phyloP scores from a whole-genome alignment of 2,329 filamentous ascomycete species.

The Aspergillus glaucus region DNA sequence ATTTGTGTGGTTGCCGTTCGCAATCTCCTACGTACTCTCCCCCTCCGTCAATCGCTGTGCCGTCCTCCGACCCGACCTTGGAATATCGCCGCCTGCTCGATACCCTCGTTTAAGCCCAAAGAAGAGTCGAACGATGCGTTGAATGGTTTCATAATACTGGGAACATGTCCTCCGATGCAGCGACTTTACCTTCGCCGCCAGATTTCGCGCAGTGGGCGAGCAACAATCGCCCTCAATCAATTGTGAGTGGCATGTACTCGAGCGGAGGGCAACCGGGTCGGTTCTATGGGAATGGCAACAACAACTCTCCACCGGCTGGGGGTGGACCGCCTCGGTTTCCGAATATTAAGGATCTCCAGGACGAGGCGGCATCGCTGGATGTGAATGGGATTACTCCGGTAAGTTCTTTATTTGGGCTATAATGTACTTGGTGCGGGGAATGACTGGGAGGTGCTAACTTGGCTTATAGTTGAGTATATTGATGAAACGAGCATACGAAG shows the following conservation, averaged over 20 bases:
- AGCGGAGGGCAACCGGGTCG: constrained; percentile 18
- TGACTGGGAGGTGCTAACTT: constrained; percentile 9
- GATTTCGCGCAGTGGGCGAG: constrained; percentile 29
- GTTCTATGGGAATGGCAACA: constrained; percentile 19
- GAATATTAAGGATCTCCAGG: constrained; percentile 37
- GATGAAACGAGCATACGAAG: constrained; percentile 29
- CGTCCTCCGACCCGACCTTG: not conserved
- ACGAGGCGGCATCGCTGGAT: constrained; percentile 29
- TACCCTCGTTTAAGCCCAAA: not conserved
- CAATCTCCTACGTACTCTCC: not conserved
- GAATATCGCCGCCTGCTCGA: not conserved
- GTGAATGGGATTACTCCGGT: constrained; percentile 29
- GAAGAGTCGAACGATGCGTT: constrained; percentile 20
- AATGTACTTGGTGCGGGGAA: constrained; percentile 1
- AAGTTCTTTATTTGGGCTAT: constrained; percentile 6
- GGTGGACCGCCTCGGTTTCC: constrained; percentile 25
- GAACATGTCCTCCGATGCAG: constrained; percentile 35
- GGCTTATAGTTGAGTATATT: constrained; percentile 27
- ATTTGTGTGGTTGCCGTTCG: not conserved
- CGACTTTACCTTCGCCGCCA: constrained; percentile 30
- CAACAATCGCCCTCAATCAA: constrained; percentile 18
- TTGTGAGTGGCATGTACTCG: constrained; percentile 22
- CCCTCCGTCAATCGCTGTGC: not conserved
- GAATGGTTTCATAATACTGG: constrained; percentile 12
- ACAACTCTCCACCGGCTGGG: constrained; percentile 9